Conservation (phyloP, 1,284 basidiomycete genomes). For the Fomitopsis schrenkii region DNA sequence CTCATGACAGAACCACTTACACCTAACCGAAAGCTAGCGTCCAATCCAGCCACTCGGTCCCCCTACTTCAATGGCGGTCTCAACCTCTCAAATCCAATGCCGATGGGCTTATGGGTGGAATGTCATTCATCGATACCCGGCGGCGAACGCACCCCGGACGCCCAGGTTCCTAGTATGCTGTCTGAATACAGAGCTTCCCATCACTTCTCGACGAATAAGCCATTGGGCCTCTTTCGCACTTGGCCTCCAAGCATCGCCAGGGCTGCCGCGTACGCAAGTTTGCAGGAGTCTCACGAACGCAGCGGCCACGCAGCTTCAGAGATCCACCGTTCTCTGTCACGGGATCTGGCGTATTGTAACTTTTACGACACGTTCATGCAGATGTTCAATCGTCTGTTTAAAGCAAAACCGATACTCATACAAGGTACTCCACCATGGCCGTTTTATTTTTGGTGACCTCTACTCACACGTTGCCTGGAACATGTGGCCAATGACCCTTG, state of each 20-base stretch:
- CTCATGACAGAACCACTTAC: background rate
- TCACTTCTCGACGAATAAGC: background rate
- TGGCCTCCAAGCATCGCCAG: no score
- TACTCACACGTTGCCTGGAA: slow-evolving; percentile 29
- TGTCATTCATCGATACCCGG: background rate
- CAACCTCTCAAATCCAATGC: background rate
- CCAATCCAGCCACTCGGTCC: background rate
- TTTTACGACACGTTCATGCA: slow-evolving; percentile 13
- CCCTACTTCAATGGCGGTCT: background rate
- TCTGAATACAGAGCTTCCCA: background rate
- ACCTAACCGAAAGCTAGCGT: background rate
- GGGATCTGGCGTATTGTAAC: slow-evolving; percentile 5
- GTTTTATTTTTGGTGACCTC: no score
- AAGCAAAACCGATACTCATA: slow-evolving; percentile 20
- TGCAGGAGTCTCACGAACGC: no score
- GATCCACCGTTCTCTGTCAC: background rate
- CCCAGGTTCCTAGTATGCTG: background rate
- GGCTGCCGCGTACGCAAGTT: background rate
- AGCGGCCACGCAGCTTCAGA: background rate
- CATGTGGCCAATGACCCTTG: slow-evolving; percentile 45
- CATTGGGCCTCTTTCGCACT: no score
- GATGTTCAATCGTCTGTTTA: slow-evolving; percentile 12
- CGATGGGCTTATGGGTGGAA: background rate
- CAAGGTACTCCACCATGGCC: slow-evolving; percentile 12
- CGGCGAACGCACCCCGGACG: background rate